A percentile compares a stretch with the other conserved stretches of the same genome.
These are phyloP conservation scores for Rhizoclosmatium globosum DNA, from an alignment of 192 early-diverging fungal species.

Conservation along the genomic window DNA sequence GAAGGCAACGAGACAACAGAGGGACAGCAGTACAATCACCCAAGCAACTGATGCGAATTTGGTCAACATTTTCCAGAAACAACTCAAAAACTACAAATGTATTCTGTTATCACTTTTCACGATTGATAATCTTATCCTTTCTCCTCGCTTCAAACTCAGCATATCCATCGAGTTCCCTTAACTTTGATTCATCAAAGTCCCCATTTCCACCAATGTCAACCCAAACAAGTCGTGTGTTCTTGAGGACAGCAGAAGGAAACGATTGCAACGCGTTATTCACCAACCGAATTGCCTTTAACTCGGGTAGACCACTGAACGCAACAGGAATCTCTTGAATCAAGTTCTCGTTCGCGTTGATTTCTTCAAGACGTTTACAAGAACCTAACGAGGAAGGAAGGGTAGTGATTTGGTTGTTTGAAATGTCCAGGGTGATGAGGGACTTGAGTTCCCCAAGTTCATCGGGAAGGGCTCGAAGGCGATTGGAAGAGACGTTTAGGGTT, in stretches of 20 bases:
- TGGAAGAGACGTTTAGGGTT: constrained; percentile 62
- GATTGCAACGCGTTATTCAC: not conserved
- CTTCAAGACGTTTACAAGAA: constrained; percentile 19
- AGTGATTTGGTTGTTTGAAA: constrained; percentile 17
- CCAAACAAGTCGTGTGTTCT: constrained; percentile 25
- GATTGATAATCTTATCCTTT: constrained; percentile 31
- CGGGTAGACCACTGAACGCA: not conserved
- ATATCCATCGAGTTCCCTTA: constrained; percentile 34
- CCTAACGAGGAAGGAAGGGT: constrained; percentile 24
- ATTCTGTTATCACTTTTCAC: constrained; percentile 16
- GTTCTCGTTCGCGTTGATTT: constrained; percentile 20
- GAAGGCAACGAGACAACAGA: not conserved
- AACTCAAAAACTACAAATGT: not conserved
- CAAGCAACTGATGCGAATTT: not conserved
- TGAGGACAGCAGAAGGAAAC: constrained; percentile 19
- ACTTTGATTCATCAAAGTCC: constrained; percentile 28
- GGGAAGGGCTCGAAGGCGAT: constrained; percentile 24
- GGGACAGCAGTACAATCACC: constrained; percentile 13
- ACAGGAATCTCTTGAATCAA: constrained; percentile 2
- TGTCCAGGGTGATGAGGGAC: constrained; percentile 27
- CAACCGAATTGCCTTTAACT: constrained; percentile 18
- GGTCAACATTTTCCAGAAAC: not conserved
- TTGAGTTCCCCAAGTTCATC: constrained; percentile 10
- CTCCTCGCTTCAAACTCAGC: constrained; percentile 25
- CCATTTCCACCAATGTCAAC: constrained; percentile 26